Evolutionary conservation across 345 rosid genomes (phyloP).

Genomic region (Anacardium occidentale): DNA sequence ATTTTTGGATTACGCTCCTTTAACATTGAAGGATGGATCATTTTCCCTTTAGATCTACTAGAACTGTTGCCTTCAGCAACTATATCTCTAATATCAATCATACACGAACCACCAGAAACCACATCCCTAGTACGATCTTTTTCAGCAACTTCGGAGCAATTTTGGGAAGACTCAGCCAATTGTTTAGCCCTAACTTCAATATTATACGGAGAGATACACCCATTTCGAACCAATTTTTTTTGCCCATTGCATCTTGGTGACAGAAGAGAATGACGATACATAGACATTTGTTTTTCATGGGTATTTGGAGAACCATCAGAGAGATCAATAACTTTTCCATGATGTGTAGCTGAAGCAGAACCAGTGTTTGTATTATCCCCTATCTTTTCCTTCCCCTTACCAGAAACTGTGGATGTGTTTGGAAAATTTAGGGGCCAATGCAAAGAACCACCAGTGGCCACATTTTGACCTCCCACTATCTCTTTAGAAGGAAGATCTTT

Average conservation of each 20-base stretch:
- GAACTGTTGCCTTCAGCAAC: conserved; percentile 39
- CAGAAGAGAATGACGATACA: conserved; percentile 25
- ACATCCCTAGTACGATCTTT: conserved; percentile 24
- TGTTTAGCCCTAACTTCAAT: conserved; percentile 53
- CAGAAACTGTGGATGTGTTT: conserved; percentile 26
- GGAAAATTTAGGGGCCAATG: conserved; percentile 28
- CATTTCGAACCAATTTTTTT: conserved; percentile 79
- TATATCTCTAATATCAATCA: conserved; percentile 39
- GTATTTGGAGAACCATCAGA: conserved; percentile 33
- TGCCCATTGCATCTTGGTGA: conserved; percentile 46
- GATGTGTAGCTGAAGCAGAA: conserved; percentile 34
- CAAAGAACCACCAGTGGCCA: conserved; percentile 28
- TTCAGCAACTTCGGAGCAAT: conserved; percentile 24
- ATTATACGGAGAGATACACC: conserved; percentile 77
- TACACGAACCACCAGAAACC: conserved; percentile 33
- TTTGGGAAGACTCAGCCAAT: conserved; percentile 30
- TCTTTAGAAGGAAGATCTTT: conserved; percentile 30
- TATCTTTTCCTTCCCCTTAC: conserved; percentile 73
- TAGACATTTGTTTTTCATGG: conserved; percentile 24
- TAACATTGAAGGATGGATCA: conserved; percentile 25
- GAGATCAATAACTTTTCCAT: conserved; percentile 38
- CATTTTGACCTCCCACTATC: conserved; percentile 22
- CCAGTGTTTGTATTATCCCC: conserved; percentile 29
- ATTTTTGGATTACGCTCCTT: conserved; percentile 26
- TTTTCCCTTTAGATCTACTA: conserved; percentile 48